Evolutionary conservation across 192 early-diverging fungal species (phyloP).

Genomic region (Funneliformis mosseae): DNA sequence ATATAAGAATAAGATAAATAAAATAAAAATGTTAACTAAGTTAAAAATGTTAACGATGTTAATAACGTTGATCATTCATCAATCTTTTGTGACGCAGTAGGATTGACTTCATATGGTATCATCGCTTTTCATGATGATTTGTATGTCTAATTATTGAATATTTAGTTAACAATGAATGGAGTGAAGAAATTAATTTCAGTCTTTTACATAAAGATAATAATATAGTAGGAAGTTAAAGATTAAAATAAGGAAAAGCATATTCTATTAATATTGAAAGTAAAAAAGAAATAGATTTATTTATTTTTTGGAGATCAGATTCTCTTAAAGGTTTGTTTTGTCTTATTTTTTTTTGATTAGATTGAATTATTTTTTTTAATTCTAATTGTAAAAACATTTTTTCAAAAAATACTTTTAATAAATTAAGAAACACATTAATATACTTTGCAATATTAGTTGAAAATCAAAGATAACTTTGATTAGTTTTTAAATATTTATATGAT

Average conservation of each 20-base stretch:
- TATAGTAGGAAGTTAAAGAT: no score
- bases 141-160: neutral
- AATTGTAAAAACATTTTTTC: neutral
- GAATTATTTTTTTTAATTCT: neutral
- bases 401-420: neutral
- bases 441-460: no score
- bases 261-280: no score
- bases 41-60: no score
- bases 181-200: conserved; percentile 7
- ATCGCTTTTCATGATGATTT: neutral
- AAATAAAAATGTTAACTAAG: no score
- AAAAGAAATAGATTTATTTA: neutral
- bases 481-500: neutral
- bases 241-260: no score
- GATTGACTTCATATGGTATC: no score
- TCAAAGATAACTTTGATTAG: neutral
- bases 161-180: neutral
- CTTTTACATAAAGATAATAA: neutral
- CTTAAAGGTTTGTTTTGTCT: neutral
- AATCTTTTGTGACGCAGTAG: no score
- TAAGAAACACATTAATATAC: neutral
- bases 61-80: no score
- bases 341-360: neutral
- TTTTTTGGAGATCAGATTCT: neutral
- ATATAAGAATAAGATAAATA: no score